These are phyloP conservation scores for Protostelium mycophagum DNA, from an alignment of 78 protist species.

Conservation along the genomic window DNA sequence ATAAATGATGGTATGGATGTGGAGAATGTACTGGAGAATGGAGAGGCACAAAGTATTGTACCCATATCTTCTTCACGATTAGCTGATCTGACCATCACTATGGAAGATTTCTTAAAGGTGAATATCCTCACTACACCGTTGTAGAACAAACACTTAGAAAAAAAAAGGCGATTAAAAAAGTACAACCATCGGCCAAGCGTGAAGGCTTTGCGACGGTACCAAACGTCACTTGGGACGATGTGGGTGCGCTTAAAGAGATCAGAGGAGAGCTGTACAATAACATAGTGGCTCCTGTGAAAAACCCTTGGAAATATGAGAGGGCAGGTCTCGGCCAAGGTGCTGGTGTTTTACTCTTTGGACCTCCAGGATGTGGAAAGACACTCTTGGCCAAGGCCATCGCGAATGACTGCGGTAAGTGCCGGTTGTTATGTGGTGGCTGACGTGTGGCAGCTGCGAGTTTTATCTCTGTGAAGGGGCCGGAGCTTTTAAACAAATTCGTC, in stretches of 20 bases:
- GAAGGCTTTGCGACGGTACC: conserved; percentile 96
- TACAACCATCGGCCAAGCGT: conserved; percentile 92
- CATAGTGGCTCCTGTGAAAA: conserved; percentile 68
- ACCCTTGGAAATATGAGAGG: conserved; percentile 24
- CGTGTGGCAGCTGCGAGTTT: conserved; percentile 79
- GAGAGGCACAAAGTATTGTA: too few relatives aligned
- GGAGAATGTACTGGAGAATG: background rate
- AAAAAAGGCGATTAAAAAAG: conserved; percentile 71
- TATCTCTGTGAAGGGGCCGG: conserved; percentile 97
- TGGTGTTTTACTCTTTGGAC: conserved; percentile 90
- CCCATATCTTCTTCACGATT: conserved; percentile 23
- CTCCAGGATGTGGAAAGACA: conserved; percentile 99
- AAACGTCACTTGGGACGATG: conserved; percentile 94
- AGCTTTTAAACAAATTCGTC: conserved; percentile 97
- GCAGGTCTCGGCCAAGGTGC: conserved; percentile 50
- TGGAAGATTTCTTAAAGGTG: conserved; percentile 69
- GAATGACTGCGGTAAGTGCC: conserved; percentile 54
- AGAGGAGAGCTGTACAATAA: conserved; percentile 74
- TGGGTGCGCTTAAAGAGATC: conserved; percentile 87
- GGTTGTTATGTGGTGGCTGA: conserved; percentile 16
- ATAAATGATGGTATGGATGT: background rate
- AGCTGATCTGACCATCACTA: conserved; percentile 37
- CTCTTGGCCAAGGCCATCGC: conserved; percentile 96
- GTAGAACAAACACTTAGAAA: background rate
- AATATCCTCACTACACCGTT: background rate